Conservation (phyloP, 305 asterid genomes). For the Fraxinus albicans region DNA sequence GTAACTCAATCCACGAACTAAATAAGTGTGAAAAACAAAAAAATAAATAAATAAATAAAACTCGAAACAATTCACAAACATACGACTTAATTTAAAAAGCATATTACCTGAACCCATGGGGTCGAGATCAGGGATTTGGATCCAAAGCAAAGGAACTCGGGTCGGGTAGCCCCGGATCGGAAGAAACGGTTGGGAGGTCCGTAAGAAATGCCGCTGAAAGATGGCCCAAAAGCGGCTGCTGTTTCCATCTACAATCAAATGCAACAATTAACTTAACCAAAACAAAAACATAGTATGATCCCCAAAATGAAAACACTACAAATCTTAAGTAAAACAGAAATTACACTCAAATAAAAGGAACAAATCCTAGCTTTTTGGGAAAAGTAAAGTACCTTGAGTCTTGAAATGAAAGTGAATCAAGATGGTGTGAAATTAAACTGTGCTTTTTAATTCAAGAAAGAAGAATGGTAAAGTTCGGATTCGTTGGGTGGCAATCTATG, state of each 20-base stretch:
- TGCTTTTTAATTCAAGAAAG: not conserved
- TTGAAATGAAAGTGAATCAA: not conserved
- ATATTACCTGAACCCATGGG: conserved; percentile 52
- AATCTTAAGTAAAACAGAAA: not conserved
- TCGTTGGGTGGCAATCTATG: not conserved
- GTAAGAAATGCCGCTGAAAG: conserved; percentile 34
- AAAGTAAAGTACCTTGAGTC: not conserved
- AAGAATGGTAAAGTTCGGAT: not conserved
- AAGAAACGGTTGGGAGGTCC: conserved; percentile 21
- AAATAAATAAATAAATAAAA: not conserved
- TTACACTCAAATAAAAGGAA: not conserved
- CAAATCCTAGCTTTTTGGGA: not conserved
- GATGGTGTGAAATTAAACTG: not conserved
- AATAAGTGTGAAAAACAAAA: not conserved
- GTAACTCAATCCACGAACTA: not conserved
- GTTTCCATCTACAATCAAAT: conserved; percentile 57
- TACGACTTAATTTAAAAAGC: not conserved
- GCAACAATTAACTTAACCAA: not conserved
- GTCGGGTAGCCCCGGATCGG: conserved; percentile 30
- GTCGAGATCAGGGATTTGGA: conserved; percentile 30
- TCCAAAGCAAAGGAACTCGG: conserved; percentile 36
- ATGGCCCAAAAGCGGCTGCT: conserved; percentile 54
- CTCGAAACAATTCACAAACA: not conserved
- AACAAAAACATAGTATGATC: not conserved
- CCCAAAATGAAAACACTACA: not conserved